Conservation (phyloP, 2,329 filamentous ascomycete species). For the Talaromyces sp. region DNA sequence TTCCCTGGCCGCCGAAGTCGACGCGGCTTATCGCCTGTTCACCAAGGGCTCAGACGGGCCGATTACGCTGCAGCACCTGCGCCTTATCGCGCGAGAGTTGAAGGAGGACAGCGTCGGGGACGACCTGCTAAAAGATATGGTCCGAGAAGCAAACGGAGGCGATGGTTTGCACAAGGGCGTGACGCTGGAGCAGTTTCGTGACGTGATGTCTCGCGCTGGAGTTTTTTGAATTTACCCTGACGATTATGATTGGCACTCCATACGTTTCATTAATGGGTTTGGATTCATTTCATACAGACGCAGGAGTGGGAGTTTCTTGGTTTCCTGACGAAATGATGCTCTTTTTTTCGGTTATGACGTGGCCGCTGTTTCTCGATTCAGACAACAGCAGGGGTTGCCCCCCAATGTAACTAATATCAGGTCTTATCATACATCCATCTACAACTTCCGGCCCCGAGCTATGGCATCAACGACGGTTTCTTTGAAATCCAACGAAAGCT, state of each 20-base stretch:
- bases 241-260: neutral
- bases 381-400: neutral
- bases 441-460: slow-evolving; percentile 1
- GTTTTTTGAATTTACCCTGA: slow-evolving; percentile 57
- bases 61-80: slow-evolving; percentile 77
- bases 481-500: slow-evolving; percentile 21
- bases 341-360: neutral
- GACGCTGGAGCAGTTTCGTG: slow-evolving; percentile 72
- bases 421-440: slow-evolving; percentile 5
- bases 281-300: neutral
- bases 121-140: slow-evolving; percentile 84
- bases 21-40: slow-evolving; percentile 78
- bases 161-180: slow-evolving; percentile 67
- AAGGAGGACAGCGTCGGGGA: slow-evolving; percentile 75
- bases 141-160: slow-evolving; percentile 85
- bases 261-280: neutral
- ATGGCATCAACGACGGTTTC: slow-evolving; percentile 20
- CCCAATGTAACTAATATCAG: neutral
- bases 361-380: neutral
- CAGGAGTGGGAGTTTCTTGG: neutral
- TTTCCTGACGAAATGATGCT: neutral
- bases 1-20: slow-evolving; percentile 63
- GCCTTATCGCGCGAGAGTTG: slow-evolving; percentile 70
- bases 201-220: slow-evolving; percentile 77
- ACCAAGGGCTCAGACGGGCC: slow-evolving; percentile 50